A percentile compares a stretch with the other conserved stretches of the same genome.
phyloP scores from a whole-genome alignment of 1,284 basidiomycete genomes.

The Cutaneotrichosporon spelunceum region DNA sequence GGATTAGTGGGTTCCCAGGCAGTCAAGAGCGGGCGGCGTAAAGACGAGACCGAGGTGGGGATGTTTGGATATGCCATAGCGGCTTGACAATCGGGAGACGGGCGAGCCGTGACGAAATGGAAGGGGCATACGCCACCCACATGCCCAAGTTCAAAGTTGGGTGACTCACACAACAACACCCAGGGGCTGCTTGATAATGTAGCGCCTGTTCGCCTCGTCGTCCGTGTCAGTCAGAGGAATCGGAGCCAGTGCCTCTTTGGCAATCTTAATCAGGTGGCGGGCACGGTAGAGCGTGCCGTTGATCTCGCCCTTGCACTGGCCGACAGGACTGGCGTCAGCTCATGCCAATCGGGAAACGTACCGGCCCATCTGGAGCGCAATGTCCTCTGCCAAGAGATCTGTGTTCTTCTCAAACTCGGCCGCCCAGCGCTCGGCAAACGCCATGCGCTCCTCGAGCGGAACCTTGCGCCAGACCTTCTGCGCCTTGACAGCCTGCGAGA shows the following conservation, averaged over 20 bases:
- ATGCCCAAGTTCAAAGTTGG: conserved; percentile 19
- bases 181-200: conserved; percentile 74
- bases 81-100: no score
- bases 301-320: conserved; percentile 73
- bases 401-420: conserved; percentile 69
- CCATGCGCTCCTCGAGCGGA: conserved; percentile 67
- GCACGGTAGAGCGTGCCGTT: conserved; percentile 76
- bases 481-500: conserved; percentile 61
- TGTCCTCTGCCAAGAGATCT: conserved; percentile 69
- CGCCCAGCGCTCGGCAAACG: conserved; percentile 71
- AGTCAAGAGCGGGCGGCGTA: not conserved
- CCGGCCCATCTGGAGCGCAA: conserved; percentile 76
- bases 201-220: conserved; percentile 74
- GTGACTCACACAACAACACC: conserved; percentile 93
- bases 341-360: conserved; percentile 28
- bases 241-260: conserved; percentile 70
- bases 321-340: conserved; percentile 62
- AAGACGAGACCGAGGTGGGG: no score
- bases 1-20: not conserved
- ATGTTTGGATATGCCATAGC: no score
- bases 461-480: conserved; percentile 71
- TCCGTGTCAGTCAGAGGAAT: conserved; percentile 70
- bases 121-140: not conserved
- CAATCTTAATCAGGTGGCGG: conserved; percentile 79
- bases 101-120: not conserved